Percentiles rank a stretch among this genome's conserved stretches.
Evolutionary conservation across 73 alveolate species (phyloP).

Genomic region (Tetrahymena thermophila): DNA sequence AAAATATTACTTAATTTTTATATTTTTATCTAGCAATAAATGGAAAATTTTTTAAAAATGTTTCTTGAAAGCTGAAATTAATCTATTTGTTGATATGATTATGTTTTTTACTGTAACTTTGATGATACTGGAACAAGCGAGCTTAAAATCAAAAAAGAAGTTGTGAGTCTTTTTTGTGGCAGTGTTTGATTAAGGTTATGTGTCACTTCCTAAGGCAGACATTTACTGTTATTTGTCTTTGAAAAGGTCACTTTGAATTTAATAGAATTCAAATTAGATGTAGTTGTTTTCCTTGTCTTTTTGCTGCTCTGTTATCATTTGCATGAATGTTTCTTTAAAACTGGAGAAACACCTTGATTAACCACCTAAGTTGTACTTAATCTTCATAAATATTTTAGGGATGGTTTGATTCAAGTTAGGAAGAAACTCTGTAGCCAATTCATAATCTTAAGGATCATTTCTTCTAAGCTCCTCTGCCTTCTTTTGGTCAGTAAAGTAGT

Average conservation of each 20-base stretch:
- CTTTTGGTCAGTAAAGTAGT: neutral
- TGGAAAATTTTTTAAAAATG: too few relatives aligned
- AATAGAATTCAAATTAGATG: neutral
- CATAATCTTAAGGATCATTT: neutral
- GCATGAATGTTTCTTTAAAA: neutral
- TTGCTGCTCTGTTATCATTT: neutral
- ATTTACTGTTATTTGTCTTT: neutral
- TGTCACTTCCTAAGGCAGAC: neutral
- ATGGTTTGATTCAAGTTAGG: neutral
- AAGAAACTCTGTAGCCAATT: neutral
- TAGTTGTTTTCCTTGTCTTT: neutral
- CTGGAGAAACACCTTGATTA: neutral
- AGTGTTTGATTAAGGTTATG: neutral
- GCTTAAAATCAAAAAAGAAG: neutral
- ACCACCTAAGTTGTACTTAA: neutral
- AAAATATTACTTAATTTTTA: too few relatives aligned
- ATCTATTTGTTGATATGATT: neutral
- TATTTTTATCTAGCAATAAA: too few relatives aligned
- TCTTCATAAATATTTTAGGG: neutral
- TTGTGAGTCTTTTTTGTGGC: neutral
- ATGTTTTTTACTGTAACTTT: neutral
- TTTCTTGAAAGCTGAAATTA: too few relatives aligned
- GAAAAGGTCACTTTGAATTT: neutral
- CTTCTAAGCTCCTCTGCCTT: neutral
- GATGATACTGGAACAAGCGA: neutral